Conservation (phyloP, 2,329 filamentous ascomycete species). For the Penicillium sp. region DNA sequence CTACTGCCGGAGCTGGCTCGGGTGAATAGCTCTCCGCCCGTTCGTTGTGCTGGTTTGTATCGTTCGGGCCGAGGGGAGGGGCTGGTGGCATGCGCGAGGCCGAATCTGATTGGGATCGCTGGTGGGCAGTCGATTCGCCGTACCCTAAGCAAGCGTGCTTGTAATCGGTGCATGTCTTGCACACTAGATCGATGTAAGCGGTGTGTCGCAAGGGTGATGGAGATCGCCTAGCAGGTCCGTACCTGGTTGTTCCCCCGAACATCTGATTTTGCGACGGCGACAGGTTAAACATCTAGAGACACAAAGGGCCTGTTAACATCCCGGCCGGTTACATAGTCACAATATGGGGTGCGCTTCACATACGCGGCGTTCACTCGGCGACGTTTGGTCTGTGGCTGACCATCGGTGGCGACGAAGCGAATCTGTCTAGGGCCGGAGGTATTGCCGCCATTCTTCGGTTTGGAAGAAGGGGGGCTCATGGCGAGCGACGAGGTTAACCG, state of each 20-base stretch:
- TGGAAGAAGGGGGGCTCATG: constrained; percentile 41
- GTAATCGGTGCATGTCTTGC: constrained; percentile 71
- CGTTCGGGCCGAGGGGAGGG: constrained; percentile 18
- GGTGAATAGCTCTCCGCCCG: constrained; percentile 30
- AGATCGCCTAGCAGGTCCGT: constrained; percentile 8
- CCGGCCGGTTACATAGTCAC: not conserved
- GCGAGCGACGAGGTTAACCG: constrained; percentile 37
- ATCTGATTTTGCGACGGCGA: constrained; percentile 73
- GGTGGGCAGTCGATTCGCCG: constrained; percentile 47
- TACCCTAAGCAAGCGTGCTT: constrained; percentile 70
- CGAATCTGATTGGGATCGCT: constrained; percentile 34
- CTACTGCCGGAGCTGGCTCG: constrained; percentile 18
- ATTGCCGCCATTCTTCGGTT: constrained; percentile 36
- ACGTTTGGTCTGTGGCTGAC: constrained; percentile 75
- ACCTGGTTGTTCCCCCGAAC: constrained; percentile 69
- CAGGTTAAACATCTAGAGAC: constrained; percentile 66
- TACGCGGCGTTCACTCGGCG: constrained; percentile 77
- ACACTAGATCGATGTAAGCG: constrained; percentile 40
- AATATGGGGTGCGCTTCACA: constrained; percentile 29
- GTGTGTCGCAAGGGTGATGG: not conserved
- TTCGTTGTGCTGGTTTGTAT: constrained; percentile 14
- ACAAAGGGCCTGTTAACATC: constrained; percentile 11
- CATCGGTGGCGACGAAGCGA: constrained; percentile 79
- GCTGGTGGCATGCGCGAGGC: constrained; percentile 24
- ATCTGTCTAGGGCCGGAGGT: constrained; percentile 50